Evolutionary conservation across 805 yeast species (phyloP).

Genomic region (Komagataella populi): DNA sequence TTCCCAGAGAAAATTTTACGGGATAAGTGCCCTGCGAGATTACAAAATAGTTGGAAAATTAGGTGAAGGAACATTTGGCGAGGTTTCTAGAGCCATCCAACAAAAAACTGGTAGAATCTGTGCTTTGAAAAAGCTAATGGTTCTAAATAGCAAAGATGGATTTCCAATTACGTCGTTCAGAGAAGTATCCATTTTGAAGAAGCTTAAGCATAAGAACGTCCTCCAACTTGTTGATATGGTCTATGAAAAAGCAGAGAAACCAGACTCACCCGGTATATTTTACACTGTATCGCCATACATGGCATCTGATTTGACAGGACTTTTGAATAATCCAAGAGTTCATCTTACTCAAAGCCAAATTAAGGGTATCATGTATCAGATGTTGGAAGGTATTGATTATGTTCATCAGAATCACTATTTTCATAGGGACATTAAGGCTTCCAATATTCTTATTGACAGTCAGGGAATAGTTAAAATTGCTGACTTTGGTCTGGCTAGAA

Average conservation of each 20-base stretch:
- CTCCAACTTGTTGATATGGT: slow-evolving; percentile 73
- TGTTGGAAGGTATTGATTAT: slow-evolving; percentile 69
- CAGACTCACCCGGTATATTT: slow-evolving; percentile 24
- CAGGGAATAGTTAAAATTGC: slow-evolving; percentile 78
- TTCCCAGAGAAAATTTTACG: slow-evolving; percentile 4
- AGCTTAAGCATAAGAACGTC: slow-evolving; percentile 54
- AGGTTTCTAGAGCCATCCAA: slow-evolving; percentile 55
- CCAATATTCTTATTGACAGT: slow-evolving; percentile 75
- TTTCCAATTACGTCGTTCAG: slow-evolving; percentile 93
- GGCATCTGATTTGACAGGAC: slow-evolving; percentile 84
- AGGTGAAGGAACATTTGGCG: slow-evolving; percentile 80
- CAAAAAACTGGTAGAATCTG: slow-evolving; percentile 45
- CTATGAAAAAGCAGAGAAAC: slow-evolving; percentile 19
- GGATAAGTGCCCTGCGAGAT: slow-evolving; percentile 17
- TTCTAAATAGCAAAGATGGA: slow-evolving; percentile 64
- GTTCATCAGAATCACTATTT: slow-evolving; percentile 49
- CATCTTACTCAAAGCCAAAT: slow-evolving; percentile 50
- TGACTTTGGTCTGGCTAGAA: slow-evolving; percentile 89
- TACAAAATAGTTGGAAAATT: slow-evolving; percentile 27
- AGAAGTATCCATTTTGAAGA: slow-evolving; percentile 74
- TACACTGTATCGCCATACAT: slow-evolving; percentile 89
- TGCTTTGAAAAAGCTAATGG: slow-evolving; percentile 78
- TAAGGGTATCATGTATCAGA: slow-evolving; percentile 71
- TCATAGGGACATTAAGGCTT: slow-evolving; percentile 93
- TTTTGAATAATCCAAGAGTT: slow-evolving; percentile 68